Evolutionary conservation across 441 rosid species (phyloP).

Genomic region (Corymbia calophylla): DNA sequence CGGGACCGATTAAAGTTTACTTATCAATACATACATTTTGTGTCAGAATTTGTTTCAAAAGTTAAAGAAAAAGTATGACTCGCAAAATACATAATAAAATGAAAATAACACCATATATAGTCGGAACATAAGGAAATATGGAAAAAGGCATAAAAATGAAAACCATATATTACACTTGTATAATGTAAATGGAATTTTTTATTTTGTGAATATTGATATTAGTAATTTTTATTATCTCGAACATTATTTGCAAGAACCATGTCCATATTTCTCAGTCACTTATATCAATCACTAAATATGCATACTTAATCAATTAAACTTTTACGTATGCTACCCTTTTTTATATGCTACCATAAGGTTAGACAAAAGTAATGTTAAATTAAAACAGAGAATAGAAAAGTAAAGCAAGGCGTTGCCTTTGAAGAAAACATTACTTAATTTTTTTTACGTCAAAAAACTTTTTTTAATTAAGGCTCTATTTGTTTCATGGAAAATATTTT

Average conservation of each 20-base stretch:
- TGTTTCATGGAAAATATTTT: not conserved
- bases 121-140: not conserved
- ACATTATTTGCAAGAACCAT: not conserved
- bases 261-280: not conserved
- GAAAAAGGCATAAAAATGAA: not conserved
- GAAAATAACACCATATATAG: not conserved
- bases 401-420: not conserved
- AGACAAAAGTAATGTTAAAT: not conserved
- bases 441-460: not conserved
- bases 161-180: not conserved
- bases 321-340: not conserved
- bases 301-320: not conserved
- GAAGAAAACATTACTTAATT: not conserved
- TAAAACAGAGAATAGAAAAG: not conserved
- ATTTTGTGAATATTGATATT: not conserved
- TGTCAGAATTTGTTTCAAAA: not conserved
- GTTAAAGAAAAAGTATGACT: not conserved
- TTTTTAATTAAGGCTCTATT: not conserved
- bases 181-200: not conserved
- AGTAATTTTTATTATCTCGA: not conserved
- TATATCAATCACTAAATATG: not conserved
- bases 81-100: not conserved
- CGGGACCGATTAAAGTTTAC: not conserved
- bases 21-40: not conserved
- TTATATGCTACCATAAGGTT: not conserved